Evolutionary conservation across 345 rosid genomes (phyloP), one percentile per base, ranked within the genome.

Genomic region (Draba incana): DNA sequence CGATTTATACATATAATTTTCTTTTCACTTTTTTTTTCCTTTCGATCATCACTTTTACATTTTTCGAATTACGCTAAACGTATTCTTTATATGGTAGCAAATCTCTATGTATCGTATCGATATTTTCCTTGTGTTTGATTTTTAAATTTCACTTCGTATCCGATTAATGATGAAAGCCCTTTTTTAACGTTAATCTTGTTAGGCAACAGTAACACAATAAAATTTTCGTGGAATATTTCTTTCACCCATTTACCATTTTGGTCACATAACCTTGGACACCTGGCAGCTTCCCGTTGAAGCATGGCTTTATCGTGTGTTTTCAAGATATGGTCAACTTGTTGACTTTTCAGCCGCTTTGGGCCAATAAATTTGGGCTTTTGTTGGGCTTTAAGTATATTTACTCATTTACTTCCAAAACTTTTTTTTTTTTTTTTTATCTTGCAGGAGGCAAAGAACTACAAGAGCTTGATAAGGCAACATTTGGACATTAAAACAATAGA

Each of bases 401-500:
- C 12, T 25, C 33, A 43, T 43, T 4, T 13, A 23, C 3, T 20
- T 20, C 0, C 20, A 20, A 20, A 20, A 20, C 20, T 20, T 20
- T 20, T 20, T 20, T 20, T 20, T 20, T 20, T 20, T 20, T 20
- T 20, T 20, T 20, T 20, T 20, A 20, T 20, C 20, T 20, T 20
- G 43, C 63, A 89, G 96, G 87, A 76, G 49, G 59, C 71, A 0
- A 75, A 70, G 28, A 30, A 48, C 48, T 89, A 89, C 78, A 83
- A 70, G 67, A 74, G 60, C 52, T 12, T 79, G 8, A 64, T 89
- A 30, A 74, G 84, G 51, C 90, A 84, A 66, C 91, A 85, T 43
- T 57, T 84, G 80, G 96, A 89, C 69, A 49, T 89, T 6, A 80
- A 85, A 41, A 81, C 84, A 12, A 79, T 89, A 51, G 78, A 82